A percentile compares a stretch with the other conserved stretches of the same genome.
phyloP scores from a whole-genome alignment of 192 early-diverging fungal species.

The Podila horticola region DNA sequence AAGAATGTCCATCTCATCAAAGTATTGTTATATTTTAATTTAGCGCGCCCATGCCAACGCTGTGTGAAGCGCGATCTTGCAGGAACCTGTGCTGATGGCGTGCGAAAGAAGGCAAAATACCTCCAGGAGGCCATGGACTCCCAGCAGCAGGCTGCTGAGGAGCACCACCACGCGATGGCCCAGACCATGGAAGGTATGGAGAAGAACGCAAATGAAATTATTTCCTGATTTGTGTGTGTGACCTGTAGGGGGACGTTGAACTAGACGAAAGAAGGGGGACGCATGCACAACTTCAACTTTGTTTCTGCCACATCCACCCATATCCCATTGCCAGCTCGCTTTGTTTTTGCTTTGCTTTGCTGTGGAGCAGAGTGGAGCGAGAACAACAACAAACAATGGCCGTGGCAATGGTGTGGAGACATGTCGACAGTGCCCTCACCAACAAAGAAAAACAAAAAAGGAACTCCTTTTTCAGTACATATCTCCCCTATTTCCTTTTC shows the following conservation, averaged over 20 bases:
- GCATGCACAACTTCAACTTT: too few relatives aligned
- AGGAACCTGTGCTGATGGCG: constrained; percentile 81
- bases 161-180: not conserved
- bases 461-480: not conserved
- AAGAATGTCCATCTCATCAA: not conserved
- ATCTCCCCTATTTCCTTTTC: constrained; percentile 2
- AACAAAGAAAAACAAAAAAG: too few relatives aligned
- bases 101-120: constrained; percentile 94
- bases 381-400: not conserved
- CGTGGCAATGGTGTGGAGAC: too few relatives aligned
- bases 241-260: too few relatives aligned
- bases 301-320: too few relatives aligned
- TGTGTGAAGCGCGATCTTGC: constrained; percentile 86
- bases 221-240: too few relatives aligned
- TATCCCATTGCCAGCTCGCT: too few relatives aligned
- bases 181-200: constrained; percentile 8
- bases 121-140: constrained; percentile 69
- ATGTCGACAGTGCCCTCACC: too few relatives aligned
- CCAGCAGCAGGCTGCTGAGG: constrained; percentile 54
- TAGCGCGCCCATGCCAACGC: constrained; percentile 85
- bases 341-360: too few relatives aligned
- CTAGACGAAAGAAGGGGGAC: too few relatives aligned
- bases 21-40: constrained; percentile 12
- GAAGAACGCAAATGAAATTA: too few relatives aligned
- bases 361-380: too few relatives aligned